Conservation (phyloP, 768 basidiomycete species). For the Trametes meyenii region DNA sequence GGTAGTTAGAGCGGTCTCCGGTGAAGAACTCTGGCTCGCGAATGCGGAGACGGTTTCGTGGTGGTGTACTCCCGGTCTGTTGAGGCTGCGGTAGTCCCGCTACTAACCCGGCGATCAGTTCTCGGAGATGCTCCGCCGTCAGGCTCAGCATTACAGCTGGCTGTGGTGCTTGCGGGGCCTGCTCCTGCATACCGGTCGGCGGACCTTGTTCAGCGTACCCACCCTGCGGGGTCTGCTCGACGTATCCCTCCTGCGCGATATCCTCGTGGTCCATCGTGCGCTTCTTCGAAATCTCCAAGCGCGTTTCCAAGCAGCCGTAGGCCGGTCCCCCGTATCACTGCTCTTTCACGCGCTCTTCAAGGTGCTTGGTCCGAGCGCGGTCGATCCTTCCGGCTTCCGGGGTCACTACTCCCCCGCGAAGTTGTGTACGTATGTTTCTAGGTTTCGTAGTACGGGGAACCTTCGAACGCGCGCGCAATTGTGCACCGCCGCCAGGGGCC, state of each 20-base stretch:
- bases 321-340: not conserved
- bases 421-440: too few species aligned
- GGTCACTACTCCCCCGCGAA: not conserved
- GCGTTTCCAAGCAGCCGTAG: not conserved
- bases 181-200: too few species aligned
- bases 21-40: not conserved
- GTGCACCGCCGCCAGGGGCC: constrained; percentile 2
- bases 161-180: not conserved
- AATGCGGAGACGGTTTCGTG: not conserved
- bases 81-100: not conserved
- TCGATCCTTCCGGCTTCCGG: not conserved
- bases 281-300: not conserved
- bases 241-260: too few species aligned
- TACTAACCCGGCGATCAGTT: not conserved
- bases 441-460: not conserved
- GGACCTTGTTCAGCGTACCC: not conserved
- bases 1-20: not conserved
- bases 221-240: not conserved
- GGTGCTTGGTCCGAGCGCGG: not conserved
- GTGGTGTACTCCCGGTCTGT: not conserved
- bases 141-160: not conserved
- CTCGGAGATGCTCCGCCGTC: not conserved
- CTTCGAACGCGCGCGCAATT: not conserved
- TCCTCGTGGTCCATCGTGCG: too few species aligned
- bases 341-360: not conserved